These are phyloP conservation scores for Hygrophorus russula DNA, from an alignment of 768 basidiomycete genomes.

Conservation along the genomic window DNA sequence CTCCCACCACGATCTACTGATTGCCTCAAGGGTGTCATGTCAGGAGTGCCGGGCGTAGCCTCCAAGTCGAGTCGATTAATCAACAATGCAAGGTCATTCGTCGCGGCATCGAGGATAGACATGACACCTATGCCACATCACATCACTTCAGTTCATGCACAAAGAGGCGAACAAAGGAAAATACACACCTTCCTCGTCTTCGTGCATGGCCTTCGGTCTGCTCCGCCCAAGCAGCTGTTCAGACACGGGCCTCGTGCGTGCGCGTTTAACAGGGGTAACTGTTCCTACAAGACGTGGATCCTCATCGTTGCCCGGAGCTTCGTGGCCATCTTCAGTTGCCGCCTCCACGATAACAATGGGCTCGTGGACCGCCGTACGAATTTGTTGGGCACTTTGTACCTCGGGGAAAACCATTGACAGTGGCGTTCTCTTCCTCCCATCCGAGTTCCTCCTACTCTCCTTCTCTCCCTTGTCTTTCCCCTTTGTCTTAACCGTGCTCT, in stretches of 20 bases:
- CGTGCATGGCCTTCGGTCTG: slow-evolving; percentile 39
- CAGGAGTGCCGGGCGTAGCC: slow-evolving; percentile 55
- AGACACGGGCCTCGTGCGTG: slow-evolving; percentile 46
- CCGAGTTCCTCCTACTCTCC: slow-evolving; percentile 35
- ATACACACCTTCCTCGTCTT: slow-evolving; percentile 35
- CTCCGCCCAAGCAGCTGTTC: slow-evolving; percentile 46
- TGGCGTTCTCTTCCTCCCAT: slow-evolving; percentile 42
- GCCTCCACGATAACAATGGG: slow-evolving; percentile 29
- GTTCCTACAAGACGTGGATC: slow-evolving; percentile 22
- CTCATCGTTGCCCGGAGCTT: slow-evolving; percentile 13
- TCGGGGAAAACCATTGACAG: slow-evolving; percentile 54
- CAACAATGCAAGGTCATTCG: slow-evolving; percentile 66
- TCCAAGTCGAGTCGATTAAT: slow-evolving; percentile 77
- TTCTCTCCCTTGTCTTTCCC: slow-evolving; percentile 16
- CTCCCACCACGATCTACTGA: slow-evolving; percentile 16
- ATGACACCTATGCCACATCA: slow-evolving; percentile 33
- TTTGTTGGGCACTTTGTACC: slow-evolving; percentile 5
- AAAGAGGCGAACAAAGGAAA: slow-evolving; percentile 1
- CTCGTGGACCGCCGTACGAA: not conserved
- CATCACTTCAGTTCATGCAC: slow-evolving; percentile 3
- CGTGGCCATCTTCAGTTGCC: slow-evolving; percentile 44
- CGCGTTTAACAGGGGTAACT: slow-evolving; percentile 33
- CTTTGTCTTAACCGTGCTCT: slow-evolving; percentile 8
- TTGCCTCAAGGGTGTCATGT: slow-evolving; percentile 31
- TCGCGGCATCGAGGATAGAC: slow-evolving; percentile 68